Evolutionary conservation across 23 red algal species (phyloP), one percentile per base, ranked within the genome.

Genomic region (Gracilaria caudata): DNA sequence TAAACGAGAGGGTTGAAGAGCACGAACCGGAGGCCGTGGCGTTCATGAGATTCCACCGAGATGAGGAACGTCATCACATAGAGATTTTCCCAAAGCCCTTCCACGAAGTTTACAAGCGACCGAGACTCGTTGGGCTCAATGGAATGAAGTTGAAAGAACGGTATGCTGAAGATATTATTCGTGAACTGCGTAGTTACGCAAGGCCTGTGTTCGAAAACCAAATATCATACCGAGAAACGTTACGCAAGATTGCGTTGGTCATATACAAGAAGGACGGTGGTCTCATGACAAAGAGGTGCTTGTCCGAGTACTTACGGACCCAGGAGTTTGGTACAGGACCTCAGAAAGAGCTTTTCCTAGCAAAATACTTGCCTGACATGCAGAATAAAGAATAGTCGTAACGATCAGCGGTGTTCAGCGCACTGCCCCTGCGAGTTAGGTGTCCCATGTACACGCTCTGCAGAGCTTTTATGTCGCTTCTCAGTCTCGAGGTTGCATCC

Each of bases 271-370:
- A 77, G 57, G 83, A 87, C 36, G 83, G 83, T 25, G 83, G 83
- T 59, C 68, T 87, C 8, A 87, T 87, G 83, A 87, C 83, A 7
- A 87, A 87, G 72, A 56, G 83, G 73, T 87, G 83, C 47, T 64
- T 87, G 11, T 87, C 83, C 4, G 83, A 87, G 56, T 87, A 87
- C 35, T 61, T 87, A 20, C 32, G 83, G 41, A 87, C 83, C 30
- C 83, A 87, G 72, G 83, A 87, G 51, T 87, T 87, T 44, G 83
- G 83, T 8, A 87, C 65, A 16, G 83, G 83, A 51, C 83, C 83
- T 7, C 83, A 87, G 45, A 87, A 87, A 59, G 83, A 87, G 68
- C 83, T 87, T 8, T 87, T 63, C 53, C 40, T 87, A 11, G 83
- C 45, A 16, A 87, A 87, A 70, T 87, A 87, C 40, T 29, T 84